Evolutionary conservation across 2,329 filamentous ascomycete genomes (phyloP), one percentile per base, ranked within the genome.

Genomic region (Curvularia sp.): DNA sequence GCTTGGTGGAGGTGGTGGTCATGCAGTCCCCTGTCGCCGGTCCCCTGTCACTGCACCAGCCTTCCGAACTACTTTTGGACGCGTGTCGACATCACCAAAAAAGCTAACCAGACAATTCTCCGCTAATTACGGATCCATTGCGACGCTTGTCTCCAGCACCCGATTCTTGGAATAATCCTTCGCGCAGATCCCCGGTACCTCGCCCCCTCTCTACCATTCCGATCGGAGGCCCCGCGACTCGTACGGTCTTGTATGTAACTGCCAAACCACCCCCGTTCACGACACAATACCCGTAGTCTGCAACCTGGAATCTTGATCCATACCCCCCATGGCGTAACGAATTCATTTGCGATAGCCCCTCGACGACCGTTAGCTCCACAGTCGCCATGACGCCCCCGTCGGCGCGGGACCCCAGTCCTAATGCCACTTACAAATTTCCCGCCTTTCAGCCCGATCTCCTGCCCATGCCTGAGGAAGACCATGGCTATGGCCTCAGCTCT

Each of bases 341-440:
- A 64, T 56, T 53, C 49, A 49, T 51, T 54, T 39, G 55, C 65
- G 56, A 65, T 33, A 49, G n/a, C 42, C 31, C 15, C 41, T 46
- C 39, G 48, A 61, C 63, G 41, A 63, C 64, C 42, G 57, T 61
- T 51, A 33, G 52, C 38, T 56, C 55, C 43, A 50, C 62, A 60
- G 56, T 63, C 68, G 64, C 64, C 48, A 76, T 76, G 73, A 64
- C 66, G 49, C 65, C 72, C 24, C 66, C 62, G 47, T 67, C 70
- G 58, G 69, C 67, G 52, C 62, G 66, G 52, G 71, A 74, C 60
- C 55, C 71, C 51, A 70, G 65, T 54, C 63, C 74, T 52, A 66
- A 73, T 38, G 65, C 73, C 61, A 81, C 74, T 12, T 78, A 78
- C 69, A 79, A 79, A 60, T 82, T 82, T 67, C 80, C 80, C 39